A percentile compares a stretch with the other conserved stretches of the same genome.
Evolutionary conservation across 768 basidiomycete species (phyloP).

Genomic region (Phanerodontia chrysosporium): DNA sequence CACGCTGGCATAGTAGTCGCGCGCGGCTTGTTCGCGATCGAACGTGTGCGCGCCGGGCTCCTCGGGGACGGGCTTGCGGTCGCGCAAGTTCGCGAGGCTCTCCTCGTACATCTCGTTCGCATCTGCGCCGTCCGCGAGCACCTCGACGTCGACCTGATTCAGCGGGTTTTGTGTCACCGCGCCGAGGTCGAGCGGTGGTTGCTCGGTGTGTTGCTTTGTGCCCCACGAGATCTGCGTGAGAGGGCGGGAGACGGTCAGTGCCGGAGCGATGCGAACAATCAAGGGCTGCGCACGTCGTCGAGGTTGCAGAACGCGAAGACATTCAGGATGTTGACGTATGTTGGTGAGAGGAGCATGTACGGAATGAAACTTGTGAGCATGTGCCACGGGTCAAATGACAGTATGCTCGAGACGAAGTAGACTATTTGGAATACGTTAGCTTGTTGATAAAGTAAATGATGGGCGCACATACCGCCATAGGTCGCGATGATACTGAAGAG

Average conservation of each 20-base stretch:
- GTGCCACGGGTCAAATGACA: constrained; percentile 96
- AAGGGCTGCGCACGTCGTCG: constrained; percentile 59
- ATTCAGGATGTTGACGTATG: constrained; percentile 71
- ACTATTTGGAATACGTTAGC: constrained; percentile 33
- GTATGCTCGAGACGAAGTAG: constrained; percentile 69
- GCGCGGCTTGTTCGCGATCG: constrained; percentile 71
- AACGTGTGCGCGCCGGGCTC: constrained; percentile 22
- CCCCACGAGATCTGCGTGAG: constrained; percentile 79
- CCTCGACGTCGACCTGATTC: constrained; percentile 83
- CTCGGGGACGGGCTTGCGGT: constrained; percentile 34
- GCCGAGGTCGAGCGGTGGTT: constrained; percentile 70
- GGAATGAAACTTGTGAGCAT: constrained; percentile 88
- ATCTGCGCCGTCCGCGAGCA: constrained; percentile 77
- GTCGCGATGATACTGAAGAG: constrained; percentile 83
- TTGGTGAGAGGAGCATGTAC: constrained; percentile 83
- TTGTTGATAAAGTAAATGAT: background rate
- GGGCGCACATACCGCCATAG: constrained; percentile 58
- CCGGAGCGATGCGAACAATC: constrained; percentile 10
- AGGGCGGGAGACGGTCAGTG: background rate
- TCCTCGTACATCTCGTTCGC: constrained; percentile 84
- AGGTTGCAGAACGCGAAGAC: constrained; percentile 88
- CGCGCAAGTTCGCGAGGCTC: constrained; percentile 68
- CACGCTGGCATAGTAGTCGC: constrained; percentile 86
- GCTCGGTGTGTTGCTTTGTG: constrained; percentile 82
- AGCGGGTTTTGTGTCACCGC: constrained; percentile 76